These are phyloP conservation scores for Phanerochaete sordida DNA, from an alignment of 768 basidiomycete genomes.

Conservation along the genomic window DNA sequence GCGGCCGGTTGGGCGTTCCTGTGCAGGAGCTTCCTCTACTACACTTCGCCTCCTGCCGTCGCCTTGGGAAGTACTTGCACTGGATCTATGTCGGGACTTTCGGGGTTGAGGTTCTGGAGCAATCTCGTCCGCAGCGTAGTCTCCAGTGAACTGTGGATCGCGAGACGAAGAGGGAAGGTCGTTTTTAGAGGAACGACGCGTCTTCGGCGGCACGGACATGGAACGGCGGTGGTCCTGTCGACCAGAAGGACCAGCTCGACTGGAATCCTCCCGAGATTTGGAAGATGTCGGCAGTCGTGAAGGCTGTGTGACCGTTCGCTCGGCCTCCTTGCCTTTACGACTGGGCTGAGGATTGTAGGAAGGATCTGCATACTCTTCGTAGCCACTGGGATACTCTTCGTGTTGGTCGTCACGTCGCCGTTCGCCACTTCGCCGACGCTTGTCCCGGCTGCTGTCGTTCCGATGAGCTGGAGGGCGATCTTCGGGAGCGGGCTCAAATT, in stretches of 20 bases:
- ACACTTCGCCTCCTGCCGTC: neutral
- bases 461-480: neutral
- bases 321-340: neutral
- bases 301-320: neutral
- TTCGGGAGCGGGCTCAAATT: slow-evolving; percentile 18
- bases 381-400: neutral
- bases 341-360: neutral
- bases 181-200: neutral
- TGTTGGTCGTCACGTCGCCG: neutral
- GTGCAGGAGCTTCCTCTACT: neutral
- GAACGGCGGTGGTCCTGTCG: neutral
- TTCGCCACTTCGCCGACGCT: neutral
- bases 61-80: neutral
- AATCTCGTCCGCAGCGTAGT: neutral
- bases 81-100: slow-evolving; percentile 9
- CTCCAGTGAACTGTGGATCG: too few species aligned
- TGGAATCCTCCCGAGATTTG: neutral
- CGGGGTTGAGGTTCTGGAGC: neutral
- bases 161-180: neutral
- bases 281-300: neutral
- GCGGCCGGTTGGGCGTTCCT: neutral
- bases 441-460: neutral
- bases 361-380: neutral
- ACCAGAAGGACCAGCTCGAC: neutral
- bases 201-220: neutral